phyloP scores from a whole-genome alignment of 1,139 yeast genomes.

The Pichia sp. region DNA sequence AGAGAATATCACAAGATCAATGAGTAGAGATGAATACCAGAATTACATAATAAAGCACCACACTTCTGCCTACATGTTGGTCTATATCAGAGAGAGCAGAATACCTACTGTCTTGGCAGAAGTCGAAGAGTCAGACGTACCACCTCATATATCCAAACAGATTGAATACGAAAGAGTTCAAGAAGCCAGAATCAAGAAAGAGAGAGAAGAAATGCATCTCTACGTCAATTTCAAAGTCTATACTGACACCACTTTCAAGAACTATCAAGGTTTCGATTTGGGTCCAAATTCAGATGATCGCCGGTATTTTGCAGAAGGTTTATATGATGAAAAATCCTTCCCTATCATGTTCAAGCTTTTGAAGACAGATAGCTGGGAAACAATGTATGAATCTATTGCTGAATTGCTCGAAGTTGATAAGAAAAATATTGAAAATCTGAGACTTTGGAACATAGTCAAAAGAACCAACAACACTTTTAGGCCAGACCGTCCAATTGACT shows the following conservation, averaged over 20 bases:
- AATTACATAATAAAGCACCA: conserved; percentile 67
- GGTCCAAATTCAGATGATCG: conserved; percentile 54
- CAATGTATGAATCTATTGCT: conserved; percentile 47
- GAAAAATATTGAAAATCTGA: conserved; percentile 35
- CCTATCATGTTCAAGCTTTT: conserved; percentile 52
- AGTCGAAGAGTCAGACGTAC: conserved; percentile 55
- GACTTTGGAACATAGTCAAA: conserved; percentile 63
- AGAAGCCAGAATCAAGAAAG: conserved; percentile 49
- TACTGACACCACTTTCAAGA: conserved; percentile 44
- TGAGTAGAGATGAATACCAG: conserved; percentile 58
- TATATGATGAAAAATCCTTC: conserved; percentile 44
- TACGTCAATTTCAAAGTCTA: conserved; percentile 60
- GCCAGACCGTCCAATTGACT: conserved; percentile 49
- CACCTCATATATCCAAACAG: conserved; percentile 63
- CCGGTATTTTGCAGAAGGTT: conserved; percentile 44
- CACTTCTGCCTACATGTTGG: conserved; percentile 96
- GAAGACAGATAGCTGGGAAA: conserved; percentile 44
- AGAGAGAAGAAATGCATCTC: conserved; percentile 74
- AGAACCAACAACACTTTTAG: conserved; percentile 74
- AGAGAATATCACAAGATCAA: conserved; percentile 42
- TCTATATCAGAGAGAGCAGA: conserved; percentile 69
- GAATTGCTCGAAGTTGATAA: conserved; percentile 39
- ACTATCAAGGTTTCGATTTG: conserved; percentile 71
- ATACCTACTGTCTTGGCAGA: conserved; percentile 57
- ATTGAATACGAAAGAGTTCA: conserved; percentile 59